Percentiles rank a stretch among this genome's conserved stretches.
phyloP scores from a whole-genome alignment of 1,284 basidiomycete genomes.

The Bondarzewia mesenterica region DNA sequence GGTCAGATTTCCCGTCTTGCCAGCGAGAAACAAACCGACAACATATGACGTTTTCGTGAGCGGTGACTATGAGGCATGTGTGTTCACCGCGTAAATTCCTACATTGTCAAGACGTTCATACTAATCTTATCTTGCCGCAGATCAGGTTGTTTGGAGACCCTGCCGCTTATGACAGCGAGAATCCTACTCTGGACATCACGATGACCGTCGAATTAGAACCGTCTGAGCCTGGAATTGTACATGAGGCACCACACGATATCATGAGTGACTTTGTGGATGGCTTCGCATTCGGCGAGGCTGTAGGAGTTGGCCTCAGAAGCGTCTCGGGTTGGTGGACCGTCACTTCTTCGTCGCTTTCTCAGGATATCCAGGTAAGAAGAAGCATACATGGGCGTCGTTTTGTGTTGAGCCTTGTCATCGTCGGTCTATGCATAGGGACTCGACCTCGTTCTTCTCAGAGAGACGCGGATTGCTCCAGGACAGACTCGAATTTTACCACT shows the following conservation, averaged over 20 bases:
- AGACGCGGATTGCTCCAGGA: constrained; percentile 43
- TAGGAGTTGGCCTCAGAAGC: constrained; percentile 57
- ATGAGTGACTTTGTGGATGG: constrained; percentile 60
- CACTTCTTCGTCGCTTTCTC: no score
- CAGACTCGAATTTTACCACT: constrained; percentile 55
- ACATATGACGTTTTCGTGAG: constrained; percentile 49
- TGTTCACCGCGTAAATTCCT: constrained; percentile 6
- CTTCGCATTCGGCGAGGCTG: constrained; percentile 52
- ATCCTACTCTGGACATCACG: constrained; percentile 44
- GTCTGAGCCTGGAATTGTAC: constrained; percentile 20
- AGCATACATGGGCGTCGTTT: no score
- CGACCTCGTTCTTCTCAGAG: constrained; percentile 26
- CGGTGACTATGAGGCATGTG: constrained; percentile 62
- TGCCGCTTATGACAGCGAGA: constrained; percentile 25
- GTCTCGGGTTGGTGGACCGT: constrained; percentile 47
- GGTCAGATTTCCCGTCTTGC: constrained; percentile 39
- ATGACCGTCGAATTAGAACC: constrained; percentile 31
- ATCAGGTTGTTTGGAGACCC: constrained; percentile 78
- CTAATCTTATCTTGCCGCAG: constrained; percentile 24
- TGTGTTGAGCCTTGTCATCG: no score
- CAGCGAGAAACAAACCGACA: constrained; percentile 33
- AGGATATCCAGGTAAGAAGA: no score
- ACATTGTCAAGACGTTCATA: not conserved
- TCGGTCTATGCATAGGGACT: constrained; percentile 24
- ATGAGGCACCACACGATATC: constrained; percentile 44